These are phyloP conservation scores for Infundibulicybe gibba DNA, from an alignment of 768 basidiomycete species.

Conservation along the genomic window DNA sequence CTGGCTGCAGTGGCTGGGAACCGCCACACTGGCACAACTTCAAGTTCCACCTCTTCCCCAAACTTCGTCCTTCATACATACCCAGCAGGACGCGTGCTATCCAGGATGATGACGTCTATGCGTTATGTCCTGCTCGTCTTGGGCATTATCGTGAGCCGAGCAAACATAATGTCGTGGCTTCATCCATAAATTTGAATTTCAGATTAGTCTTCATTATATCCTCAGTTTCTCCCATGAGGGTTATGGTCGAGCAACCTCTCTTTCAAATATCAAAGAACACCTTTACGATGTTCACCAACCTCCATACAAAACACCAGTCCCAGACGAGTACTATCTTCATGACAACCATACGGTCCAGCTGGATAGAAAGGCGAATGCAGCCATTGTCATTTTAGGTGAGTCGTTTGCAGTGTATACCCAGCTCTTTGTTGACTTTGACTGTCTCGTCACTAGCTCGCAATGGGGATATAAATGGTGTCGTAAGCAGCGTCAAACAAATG, in stretches of 20 bases:
- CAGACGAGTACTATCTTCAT: conserved; percentile 53
- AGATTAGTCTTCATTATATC: conserved; percentile 61
- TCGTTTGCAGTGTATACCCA: background rate
- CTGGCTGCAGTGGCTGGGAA: too few species aligned
- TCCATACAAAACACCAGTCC: conserved; percentile 55
- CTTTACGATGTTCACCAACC: conserved; percentile 28
- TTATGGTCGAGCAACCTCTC: conserved; percentile 58
- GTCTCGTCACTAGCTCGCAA: conserved; percentile 44
- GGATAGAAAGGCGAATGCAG: conserved; percentile 75
- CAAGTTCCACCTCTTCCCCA: too few species aligned
- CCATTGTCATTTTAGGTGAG: conserved; percentile 71
- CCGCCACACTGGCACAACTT: too few species aligned
- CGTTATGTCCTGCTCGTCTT: conserved; percentile 52
- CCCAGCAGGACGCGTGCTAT: background rate
- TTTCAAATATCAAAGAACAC: conserved; percentile 38
- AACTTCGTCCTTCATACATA: too few species aligned
- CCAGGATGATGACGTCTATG: conserved; percentile 52
- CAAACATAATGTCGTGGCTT: background rate
- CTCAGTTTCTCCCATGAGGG: conserved; percentile 63
- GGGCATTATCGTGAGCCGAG: conserved; percentile 36
- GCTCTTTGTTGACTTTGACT: background rate
- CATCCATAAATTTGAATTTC: background rate
- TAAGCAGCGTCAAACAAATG: conserved; percentile 68
- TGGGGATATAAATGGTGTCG: conserved; percentile 53
- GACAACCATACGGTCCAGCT: conserved; percentile 30